Evolutionary conservation across 352 stramenopile species (phyloP), one percentile per base, ranked within the genome.

Genomic region (Phytophthora meadii): DNA sequence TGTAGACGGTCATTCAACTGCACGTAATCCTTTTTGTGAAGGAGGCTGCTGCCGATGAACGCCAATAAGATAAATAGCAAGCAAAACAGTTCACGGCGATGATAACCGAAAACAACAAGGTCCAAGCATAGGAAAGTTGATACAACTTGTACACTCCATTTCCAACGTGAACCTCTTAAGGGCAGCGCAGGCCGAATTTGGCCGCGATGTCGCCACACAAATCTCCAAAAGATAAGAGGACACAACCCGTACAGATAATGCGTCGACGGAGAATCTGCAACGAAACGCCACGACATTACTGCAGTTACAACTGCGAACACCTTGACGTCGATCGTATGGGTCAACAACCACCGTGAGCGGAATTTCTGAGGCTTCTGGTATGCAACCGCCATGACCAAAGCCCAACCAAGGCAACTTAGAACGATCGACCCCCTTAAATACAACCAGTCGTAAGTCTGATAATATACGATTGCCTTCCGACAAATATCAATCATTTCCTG

Each of bases 391-490:
- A 93, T 58, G 19, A 93, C 68, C 14, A 74, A 37, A 24, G 89
- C 82, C 84, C 84, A 94, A 46, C 87, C 82, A 6, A 84, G 25
- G 63, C 93, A 95, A 6, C 84, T 84, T 5, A 81, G 27, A 14
- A 91, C 72, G 39, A 94, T 84, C 7, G 89, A 74, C 32, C 65
- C 76, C 19, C 89, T 67, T 27, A 95, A 66, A 60, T 90, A 90
- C 42, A 88, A 65, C 77, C 85, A 92, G 68, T 95, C 87, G 68
- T 95, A 94, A 34, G 73, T 84, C 54, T 94, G 85, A 53, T 92
- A 90, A 55, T 93, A 93, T 47, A 78, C 59, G 36, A 95, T 78
- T 49, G 82, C 79, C 8, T 72, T 79, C 45, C 87, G 73, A 19
- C 77, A 90, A 54, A 90, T 72, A 45, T 68, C 74, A 51, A 94